Conservation (phyloP, 495 filamentous ascomycete species). For the Lasiosphaeria ovina region DNA sequence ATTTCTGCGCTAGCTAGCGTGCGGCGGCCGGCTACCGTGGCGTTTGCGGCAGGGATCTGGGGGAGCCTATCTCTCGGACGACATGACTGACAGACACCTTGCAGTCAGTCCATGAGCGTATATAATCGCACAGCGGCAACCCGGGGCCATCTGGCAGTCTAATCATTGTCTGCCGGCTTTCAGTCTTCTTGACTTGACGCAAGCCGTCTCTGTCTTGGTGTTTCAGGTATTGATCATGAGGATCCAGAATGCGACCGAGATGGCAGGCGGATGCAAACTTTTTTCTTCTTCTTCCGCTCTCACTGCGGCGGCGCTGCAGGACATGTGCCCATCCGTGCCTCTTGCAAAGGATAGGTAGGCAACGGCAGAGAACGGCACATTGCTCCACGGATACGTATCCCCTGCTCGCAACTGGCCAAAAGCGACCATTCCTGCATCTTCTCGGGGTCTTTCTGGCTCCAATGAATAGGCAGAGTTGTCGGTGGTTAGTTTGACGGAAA, state of each 20-base stretch:
- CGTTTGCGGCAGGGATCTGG: neutral
- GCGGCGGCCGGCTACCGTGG: neutral
- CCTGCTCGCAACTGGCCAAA: too few species aligned
- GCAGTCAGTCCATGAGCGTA: neutral
- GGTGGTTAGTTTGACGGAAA: neutral
- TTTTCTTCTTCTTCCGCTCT: neutral
- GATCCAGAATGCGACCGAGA: neutral
- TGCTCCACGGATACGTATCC: neutral
- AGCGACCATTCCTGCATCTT: neutral
- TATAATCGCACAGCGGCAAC: neutral
- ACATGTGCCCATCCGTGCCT: neutral
- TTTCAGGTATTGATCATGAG: neutral
- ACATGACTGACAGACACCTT: neutral
- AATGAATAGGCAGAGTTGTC: neutral
- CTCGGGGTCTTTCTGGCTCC: neutral
- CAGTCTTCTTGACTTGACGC: too few species aligned
- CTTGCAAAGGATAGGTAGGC: neutral
- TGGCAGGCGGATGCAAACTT: neutral
- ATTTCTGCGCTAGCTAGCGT: neutral
- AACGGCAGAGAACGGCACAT: neutral
- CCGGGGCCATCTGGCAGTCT: neutral
- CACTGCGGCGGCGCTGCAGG: neutral
- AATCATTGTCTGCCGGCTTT: neutral
- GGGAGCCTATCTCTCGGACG: neutral
- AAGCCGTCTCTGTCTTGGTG: neutral